Percentiles rank a stretch among this genome's conserved stretches.
These are phyloP conservation scores for Solanum hybrid DNA, from an alignment of 305 asterid genomes.

Conservation along the genomic window DNA sequence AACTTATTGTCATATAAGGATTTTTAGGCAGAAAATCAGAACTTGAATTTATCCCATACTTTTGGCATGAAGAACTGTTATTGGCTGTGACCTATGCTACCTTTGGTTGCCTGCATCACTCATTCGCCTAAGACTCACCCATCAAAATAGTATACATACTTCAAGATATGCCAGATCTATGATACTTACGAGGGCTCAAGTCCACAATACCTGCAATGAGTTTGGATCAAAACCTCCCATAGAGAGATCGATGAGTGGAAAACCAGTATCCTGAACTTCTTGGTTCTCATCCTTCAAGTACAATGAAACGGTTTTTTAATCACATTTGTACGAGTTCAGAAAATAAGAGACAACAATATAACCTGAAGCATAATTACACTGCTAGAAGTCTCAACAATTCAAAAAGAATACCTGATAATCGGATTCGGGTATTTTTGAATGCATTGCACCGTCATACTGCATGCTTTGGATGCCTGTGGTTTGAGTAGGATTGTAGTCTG, in stretches of 20 bases:
- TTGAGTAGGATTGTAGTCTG: slow-evolving; percentile 51
- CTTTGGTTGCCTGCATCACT: neutral
- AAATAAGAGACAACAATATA: neutral
- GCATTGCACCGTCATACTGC: slow-evolving; percentile 33
- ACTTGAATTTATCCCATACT: neutral
- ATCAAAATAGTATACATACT: neutral
- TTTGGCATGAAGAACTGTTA: neutral
- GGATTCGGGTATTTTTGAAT: slow-evolving; percentile 32
- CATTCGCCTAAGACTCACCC: neutral
- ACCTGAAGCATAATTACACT: neutral
- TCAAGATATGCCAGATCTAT: neutral
- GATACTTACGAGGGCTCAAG: neutral
- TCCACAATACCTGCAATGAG: slow-evolving; percentile 58
- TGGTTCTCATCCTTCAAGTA: slow-evolving; percentile 44
- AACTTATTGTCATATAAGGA: neutral
- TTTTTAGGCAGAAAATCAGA: neutral
- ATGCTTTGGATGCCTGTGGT: slow-evolving; percentile 29
- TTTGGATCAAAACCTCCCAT: slow-evolving; percentile 52
- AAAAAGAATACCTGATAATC: slow-evolving; percentile 30
- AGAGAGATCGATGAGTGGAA: slow-evolving; percentile 47
- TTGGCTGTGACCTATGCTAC: neutral
- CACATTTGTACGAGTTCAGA: neutral
- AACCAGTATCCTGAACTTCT: slow-evolving; percentile 43
- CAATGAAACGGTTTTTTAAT: neutral
- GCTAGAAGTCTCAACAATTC: neutral